Evolutionary conservation across 2,329 filamentous ascomycete genomes (phyloP), one percentile per base, ranked within the genome.

Genomic region (Annulohypoxylon truncatum): DNA sequence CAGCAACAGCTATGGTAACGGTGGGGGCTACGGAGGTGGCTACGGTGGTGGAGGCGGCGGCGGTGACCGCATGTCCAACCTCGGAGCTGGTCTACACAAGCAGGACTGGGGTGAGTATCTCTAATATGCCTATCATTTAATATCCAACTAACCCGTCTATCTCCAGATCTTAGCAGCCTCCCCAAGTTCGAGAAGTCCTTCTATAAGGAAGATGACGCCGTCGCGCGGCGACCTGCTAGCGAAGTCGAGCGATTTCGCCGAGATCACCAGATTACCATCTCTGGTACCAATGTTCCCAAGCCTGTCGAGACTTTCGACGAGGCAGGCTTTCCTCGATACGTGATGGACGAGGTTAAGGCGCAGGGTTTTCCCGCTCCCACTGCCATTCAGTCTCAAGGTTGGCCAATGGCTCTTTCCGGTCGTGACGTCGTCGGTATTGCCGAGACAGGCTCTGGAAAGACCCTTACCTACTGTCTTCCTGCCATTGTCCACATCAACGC

Each of bases 401-500:
- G 96, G 96, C 96, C 96, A 69, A 98, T 98, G 96, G 94, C 96
- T 77, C 90, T 99, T 54, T 96, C 95, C 73, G 96, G 96, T 83
- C 95, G 96, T 74, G 96, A 99, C 79, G 95, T 98, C 66, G 95
- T 98, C 76, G 96, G 96, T 89, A 97, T 99, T 83, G 96, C 96
- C 76, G 96, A 99, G 86, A 99, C 96, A 64, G 96, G 96, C 80
- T 99, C 96, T 71, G 96, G 96, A 86, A 99, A 99, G 90, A 99
- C 96, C 3, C 87, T 99, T 72, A 97, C 94, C 56, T 99, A 99
- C 85, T 98, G 95, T 82, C 89, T 99, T 73, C 96, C 96, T 64
- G 93, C 96, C 61, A 99, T 99, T 73, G 96, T 99, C 67, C 96
- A 99, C 87, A 99, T 99, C 87, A 98, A 99, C 82, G 96, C 96